Evolutionary conservation across 2,329 filamentous ascomycete species (phyloP), one percentile per base, ranked within the genome.

Genomic region (Macrophomina pseudophaseolina): DNA sequence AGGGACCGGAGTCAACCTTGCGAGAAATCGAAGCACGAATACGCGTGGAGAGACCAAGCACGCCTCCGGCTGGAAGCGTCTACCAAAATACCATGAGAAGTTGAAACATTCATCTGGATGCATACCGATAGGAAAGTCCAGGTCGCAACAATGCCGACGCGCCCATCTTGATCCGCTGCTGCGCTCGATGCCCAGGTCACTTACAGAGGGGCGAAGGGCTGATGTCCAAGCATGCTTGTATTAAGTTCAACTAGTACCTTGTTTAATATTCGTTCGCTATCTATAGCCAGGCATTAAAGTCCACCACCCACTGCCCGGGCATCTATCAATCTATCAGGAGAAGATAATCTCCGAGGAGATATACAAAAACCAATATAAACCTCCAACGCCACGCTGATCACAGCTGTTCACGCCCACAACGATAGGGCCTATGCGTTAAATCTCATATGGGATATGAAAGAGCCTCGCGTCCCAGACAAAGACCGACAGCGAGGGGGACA

Each of bases 271-370:
- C 49, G 28, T 53, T 32, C 28, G 30, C 49, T 53, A 7, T 53
- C 14, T 53, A 53, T 32, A 32, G 14, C 28, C 6, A 53, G 1
- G 32, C 30, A 51, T 32, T 4, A 14, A 53, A n/a, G 33, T 32
- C 23, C 23, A 23, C 23, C 23, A 38, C 35, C 53, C 35, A 42
- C 35, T 32, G 49, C 30, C 49, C 49, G 33, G 28, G 35, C 53
- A n/a, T 62, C 58, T 62, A 62, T 35, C 42, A 62, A 38, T 49
- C 58, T 62, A 49, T 62, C 42, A 48, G 23, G 23, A 23, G 18
- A 33, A 44, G 23, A 12, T n/a, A 23, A 49, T 38, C 9, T 40
- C 16, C n/a, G 32, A 49, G 23, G 23, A 23, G 23, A 23, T 30
- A 18, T 28, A 7, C 9, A 30, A 42, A 28, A 38, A 35, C 14